A percentile compares a stretch with the other conserved stretches of the same genome.
Evolutionary conservation across 2,329 filamentous ascomycete species (phyloP).

Genomic region (Aspergillus neoniger): DNA sequence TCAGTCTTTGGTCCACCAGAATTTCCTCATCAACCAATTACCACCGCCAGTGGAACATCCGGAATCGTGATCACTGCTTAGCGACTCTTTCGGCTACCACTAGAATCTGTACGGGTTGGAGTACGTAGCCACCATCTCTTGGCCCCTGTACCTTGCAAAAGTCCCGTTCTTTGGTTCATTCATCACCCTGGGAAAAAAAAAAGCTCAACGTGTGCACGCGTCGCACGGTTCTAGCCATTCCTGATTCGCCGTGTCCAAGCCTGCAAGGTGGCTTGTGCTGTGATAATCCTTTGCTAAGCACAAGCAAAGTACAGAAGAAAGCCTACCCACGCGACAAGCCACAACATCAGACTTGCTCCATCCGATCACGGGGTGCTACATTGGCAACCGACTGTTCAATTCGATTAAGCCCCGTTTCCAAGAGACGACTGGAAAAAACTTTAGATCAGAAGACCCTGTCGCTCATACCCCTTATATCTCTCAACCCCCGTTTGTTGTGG

Average conservation of each 20-base stretch:
- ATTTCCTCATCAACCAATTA: slow-evolving; percentile 1
- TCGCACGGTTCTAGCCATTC: background rate
- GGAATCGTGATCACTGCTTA: background rate
- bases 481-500: slow-evolving; percentile 6
- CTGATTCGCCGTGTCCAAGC: background rate
- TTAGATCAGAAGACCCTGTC: background rate
- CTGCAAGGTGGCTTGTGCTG: slow-evolving; percentile 4
- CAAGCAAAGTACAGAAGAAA: background rate
- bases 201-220: background rate
- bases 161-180: background rate
- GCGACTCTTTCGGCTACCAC: slow-evolving; percentile 2
- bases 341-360: background rate
- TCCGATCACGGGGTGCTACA: slow-evolving; percentile 3
- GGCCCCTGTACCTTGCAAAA: background rate
- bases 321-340: slow-evolving; percentile 1
- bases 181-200: background rate
- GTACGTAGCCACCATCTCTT: slow-evolving; percentile 4
- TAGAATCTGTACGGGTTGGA: background rate
- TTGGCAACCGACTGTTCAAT: background rate
- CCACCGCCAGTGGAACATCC: background rate
- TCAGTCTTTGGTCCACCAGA: slow-evolving; percentile 1
- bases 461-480: background rate
- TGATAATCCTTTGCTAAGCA: background rate
- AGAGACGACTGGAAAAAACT: background rate
- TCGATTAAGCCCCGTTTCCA: background rate